Conservation (phyloP, 1,139 yeast species). For the Diutina rugosa region DNA sequence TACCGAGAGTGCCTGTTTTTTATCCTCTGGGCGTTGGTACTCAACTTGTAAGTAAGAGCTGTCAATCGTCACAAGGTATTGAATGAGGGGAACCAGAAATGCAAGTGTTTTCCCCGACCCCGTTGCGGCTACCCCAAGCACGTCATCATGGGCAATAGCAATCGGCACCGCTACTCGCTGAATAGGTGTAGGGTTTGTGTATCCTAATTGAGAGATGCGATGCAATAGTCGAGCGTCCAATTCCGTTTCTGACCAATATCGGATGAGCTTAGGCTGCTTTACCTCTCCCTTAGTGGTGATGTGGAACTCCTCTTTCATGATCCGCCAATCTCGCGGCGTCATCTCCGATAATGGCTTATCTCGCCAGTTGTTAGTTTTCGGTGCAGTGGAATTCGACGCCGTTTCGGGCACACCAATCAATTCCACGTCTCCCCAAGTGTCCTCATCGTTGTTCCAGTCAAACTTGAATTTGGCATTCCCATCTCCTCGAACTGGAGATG, state of each 20-base stretch:
- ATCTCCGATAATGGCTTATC: constrained; percentile 49
- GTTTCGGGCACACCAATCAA: constrained; percentile 22
- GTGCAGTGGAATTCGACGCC: constrained; percentile 6
- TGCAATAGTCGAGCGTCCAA: constrained; percentile 30
- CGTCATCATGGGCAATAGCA: constrained; percentile 46
- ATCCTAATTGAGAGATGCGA: constrained; percentile 27
- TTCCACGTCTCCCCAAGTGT: constrained; percentile 35
- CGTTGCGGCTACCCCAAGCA: constrained; percentile 76
- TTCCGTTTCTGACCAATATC: constrained; percentile 58
- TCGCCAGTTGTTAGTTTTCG: constrained; percentile 48
- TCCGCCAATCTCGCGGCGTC: constrained; percentile 84
- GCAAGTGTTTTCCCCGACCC: constrained; percentile 10
- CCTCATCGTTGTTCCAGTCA: constrained; percentile 61
- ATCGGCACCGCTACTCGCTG: constrained; percentile 83
- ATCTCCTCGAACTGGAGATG: not conserved
- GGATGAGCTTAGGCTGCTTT: constrained; percentile 41
- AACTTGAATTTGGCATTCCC: constrained; percentile 35
- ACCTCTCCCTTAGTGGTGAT: constrained; percentile 46
- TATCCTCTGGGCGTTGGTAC: constrained; percentile 16
- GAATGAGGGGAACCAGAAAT: constrained; percentile 23
- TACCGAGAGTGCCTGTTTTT: constrained; percentile 39
- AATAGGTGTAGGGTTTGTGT: constrained; percentile 68
- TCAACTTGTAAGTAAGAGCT: constrained; percentile 15
- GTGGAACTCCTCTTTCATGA: constrained; percentile 65
- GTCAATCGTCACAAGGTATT: constrained; percentile 35